These are phyloP conservation scores for Coix lacrymajobi DNA, from an alignment of 176 grass and related monocot genomes.

Conservation along the genomic window DNA sequence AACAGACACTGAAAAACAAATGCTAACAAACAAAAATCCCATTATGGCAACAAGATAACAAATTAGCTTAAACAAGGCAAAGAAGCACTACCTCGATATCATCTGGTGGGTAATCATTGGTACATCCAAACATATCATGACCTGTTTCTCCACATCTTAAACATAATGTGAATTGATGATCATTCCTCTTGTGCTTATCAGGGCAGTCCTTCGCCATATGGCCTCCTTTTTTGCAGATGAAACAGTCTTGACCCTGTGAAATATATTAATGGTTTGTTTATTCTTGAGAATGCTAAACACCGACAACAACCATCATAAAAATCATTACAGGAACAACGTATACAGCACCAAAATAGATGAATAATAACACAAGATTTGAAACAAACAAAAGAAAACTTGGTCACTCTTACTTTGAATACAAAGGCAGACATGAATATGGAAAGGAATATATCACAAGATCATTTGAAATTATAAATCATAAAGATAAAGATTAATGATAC, in stretches of 20 bases:
- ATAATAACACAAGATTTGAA: not conserved
- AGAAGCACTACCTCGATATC: conserved; percentile 65
- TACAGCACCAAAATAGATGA: not conserved
- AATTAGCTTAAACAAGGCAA: not conserved
- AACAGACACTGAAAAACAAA: not conserved
- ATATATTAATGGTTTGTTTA: conserved; percentile 12
- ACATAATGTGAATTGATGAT: conserved; percentile 55
- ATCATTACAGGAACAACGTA: not conserved
- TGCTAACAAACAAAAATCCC: not conserved
- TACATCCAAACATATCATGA: conserved; percentile 83
- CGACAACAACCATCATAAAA: not conserved
- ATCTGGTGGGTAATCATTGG: conserved; percentile 59
- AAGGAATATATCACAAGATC: not conserved
- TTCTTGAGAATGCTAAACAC: not conserved
- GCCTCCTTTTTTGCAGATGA: conserved; percentile 84
- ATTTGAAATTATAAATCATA: not conserved
- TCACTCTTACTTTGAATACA: conserved; percentile 1
- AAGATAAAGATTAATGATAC: not conserved
- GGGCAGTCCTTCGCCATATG: conserved; percentile 85
- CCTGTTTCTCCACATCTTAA: conserved; percentile 72
- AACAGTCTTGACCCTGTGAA: conserved; percentile 81
- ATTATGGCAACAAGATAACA: not conserved
- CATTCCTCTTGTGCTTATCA: conserved; percentile 72
- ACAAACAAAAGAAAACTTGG: not conserved
- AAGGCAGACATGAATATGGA: not conserved